These are phyloP conservation scores for Monilinia fructicola DNA, from an alignment of 2,329 filamentous ascomycete species.

Conservation along the genomic window DNA sequence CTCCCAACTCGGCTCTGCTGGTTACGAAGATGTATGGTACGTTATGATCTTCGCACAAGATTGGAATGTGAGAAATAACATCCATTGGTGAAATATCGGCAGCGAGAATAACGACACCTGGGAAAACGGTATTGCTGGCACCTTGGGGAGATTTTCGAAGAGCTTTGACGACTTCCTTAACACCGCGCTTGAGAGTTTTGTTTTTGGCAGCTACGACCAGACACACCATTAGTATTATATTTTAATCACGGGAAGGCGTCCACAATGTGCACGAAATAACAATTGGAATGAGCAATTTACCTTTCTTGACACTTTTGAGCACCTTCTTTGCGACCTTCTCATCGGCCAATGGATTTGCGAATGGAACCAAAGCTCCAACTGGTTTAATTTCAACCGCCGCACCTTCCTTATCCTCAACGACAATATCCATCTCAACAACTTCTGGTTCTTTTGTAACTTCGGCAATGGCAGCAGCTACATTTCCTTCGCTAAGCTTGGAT, in stretches of 20 bases:
- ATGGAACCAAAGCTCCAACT: conserved; percentile 70
- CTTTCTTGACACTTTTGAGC: conserved; percentile 63
- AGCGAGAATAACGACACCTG: conserved; percentile 84
- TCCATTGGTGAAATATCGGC: conserved; percentile 98
- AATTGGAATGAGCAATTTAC: conserved; percentile 37
- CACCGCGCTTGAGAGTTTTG: conserved; percentile 93
- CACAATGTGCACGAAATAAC: conserved; percentile 1
- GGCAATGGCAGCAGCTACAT: conserved; percentile 61
- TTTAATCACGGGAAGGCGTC: background rate
- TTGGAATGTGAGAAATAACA: conserved; percentile 96
- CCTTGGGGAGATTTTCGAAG: conserved; percentile 84
- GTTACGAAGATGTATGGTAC: conserved; percentile 95
- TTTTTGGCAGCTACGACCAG: conserved; percentile 75
- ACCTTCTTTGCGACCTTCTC: conserved; percentile 72
- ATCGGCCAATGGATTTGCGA: conserved; percentile 77
- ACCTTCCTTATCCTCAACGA: conserved; percentile 42
- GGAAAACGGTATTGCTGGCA: conserved; percentile 61
- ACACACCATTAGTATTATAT: conserved; percentile 28
- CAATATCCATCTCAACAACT: conserved; percentile 45
- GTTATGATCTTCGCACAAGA: conserved; percentile 97
- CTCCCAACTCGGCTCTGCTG: conserved; percentile 88
- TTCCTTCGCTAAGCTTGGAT: conserved; percentile 46
- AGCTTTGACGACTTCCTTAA: conserved; percentile 98
- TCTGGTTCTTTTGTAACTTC: conserved; percentile 61
- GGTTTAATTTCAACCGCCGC: conserved; percentile 47